Evolutionary conservation across 2,329 filamentous ascomycete species (phyloP), one percentile per base, ranked within the genome.

Genomic region (Colletotrichum tropicicola): DNA sequence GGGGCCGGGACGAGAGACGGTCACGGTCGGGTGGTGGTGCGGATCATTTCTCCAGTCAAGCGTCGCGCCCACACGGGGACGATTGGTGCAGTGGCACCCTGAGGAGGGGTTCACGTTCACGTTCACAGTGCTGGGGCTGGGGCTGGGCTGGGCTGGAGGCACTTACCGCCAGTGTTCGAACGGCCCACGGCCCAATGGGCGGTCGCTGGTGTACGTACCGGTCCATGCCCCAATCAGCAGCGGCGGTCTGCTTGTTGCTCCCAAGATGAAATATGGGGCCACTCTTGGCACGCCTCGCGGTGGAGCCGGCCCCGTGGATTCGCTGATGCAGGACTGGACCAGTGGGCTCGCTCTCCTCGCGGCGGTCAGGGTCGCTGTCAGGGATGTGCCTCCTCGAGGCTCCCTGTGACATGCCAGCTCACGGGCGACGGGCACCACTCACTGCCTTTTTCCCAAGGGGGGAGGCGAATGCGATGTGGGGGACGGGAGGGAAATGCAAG

Each of bases 401-500:
- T 51, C 61, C 61, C 37, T 65, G 61, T 56, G 43, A 60, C 57
- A 55, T 61, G 61, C 49, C 61, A 65, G 37, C 61, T 55, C 61
- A 65, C 57, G 28, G 43, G 19, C 25, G 45, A 43, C 43, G 55
- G 25, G 25, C 54, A 57, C 25, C 43, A 28, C 54, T 37, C 41
- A 57, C 27, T 55, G 37, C 52, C 39, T 10, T 30, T 55, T 25
- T 55, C 15, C 41, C 30, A 44, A 59, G 28, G 35, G 32, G n/a
- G n/a, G n/a, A n/a, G n/a, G n/a, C n/a, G n/a, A n/a, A n/a, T n/a
- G n/a, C n/a, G n/a, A n/a, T n/a, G n/a, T n/a, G n/a, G n/a, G n/a
- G n/a, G n/a, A n/a, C n/a, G n/a, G n/a, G n/a, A n/a, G n/a, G n/a
- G n/a, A n/a, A n/a, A n/a, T n/a, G n/a, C n/a, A n/a, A n/a, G n/a